A percentile compares a stretch with the other conserved stretches of the same genome.
phyloP scores from a whole-genome alignment of 169 alveolate species.

The Toxoplasma gondii region DNA sequence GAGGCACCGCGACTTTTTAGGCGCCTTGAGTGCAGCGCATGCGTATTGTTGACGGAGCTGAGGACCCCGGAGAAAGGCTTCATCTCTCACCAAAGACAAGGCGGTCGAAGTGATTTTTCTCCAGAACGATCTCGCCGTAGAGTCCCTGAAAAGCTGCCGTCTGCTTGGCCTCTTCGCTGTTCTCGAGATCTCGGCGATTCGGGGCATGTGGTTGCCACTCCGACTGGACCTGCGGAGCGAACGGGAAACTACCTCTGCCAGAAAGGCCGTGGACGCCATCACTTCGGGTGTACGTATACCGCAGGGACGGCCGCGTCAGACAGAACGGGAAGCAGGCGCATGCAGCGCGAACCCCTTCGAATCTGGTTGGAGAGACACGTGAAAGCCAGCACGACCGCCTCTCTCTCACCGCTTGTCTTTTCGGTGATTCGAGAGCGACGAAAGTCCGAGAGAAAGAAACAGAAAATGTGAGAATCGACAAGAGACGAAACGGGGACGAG shows the following conservation, averaged over 20 bases:
- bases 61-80: too few relatives aligned
- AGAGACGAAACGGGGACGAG: too few relatives aligned
- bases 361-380: too few relatives aligned
- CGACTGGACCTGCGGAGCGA: neutral
- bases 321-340: neutral
- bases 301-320: neutral
- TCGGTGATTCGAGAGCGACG: too few relatives aligned
- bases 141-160: neutral
- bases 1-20: neutral
- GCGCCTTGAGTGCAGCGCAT: too few relatives aligned
- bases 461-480: too few relatives aligned
- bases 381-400: too few relatives aligned
- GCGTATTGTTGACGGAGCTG: too few relatives aligned
- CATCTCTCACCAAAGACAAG: neutral
- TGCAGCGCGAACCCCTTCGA: too few relatives aligned
- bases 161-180: neutral
- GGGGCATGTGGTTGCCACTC: slow-evolving; percentile 23
- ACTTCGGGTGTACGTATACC: neutral
- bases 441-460: too few relatives aligned
- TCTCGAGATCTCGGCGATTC: neutral
- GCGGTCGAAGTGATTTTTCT: neutral
- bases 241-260: neutral
- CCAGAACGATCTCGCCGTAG: slow-evolving; percentile 14
- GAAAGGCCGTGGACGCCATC: neutral
- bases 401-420: too few relatives aligned